Evolutionary conservation across 768 basidiomycete genomes (phyloP).

Genomic region (Leucosporidium yakuticum): DNA sequence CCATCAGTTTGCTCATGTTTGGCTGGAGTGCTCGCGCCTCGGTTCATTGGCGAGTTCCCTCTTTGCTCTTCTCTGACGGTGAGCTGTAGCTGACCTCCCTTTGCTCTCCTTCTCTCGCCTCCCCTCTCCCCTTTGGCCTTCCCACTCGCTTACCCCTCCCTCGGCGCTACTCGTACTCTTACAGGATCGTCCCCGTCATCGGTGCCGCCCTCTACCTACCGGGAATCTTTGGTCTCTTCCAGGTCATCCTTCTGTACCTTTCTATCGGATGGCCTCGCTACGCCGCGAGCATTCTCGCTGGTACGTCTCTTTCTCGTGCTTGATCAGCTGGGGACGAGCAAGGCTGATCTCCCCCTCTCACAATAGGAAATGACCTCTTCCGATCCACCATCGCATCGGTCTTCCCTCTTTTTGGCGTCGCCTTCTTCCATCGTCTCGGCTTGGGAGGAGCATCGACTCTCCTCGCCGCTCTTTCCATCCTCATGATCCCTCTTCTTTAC

Average conservation of each 20-base stretch:
- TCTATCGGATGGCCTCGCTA: too few species aligned
- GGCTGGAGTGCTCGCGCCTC: conserved; percentile 38
- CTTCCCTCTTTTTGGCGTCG: conserved; percentile 38
- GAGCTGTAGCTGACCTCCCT: too few species aligned
- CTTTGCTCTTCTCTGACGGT: too few species aligned
- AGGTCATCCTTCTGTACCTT: conserved; percentile 16
- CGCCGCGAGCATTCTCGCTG: too few species aligned
- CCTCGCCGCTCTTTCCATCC: conserved; percentile 40
- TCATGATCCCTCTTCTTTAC: conserved; percentile 42
- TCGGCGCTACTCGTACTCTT: too few species aligned
- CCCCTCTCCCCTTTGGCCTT: too few species aligned
- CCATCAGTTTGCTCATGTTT: conserved; percentile 39
- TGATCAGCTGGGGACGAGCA: too few species aligned
- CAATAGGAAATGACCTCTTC: conserved; percentile 44
- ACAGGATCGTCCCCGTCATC: conserved; percentile 26
- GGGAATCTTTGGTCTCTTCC: conserved; percentile 20
- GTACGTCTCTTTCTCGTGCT: too few species aligned
- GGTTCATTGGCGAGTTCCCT: conserved; percentile 41
- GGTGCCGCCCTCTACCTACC: conserved; percentile 26
- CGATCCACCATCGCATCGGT: conserved; percentile 39
- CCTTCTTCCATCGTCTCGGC: conserved; percentile 40
- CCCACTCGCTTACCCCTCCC: too few species aligned
- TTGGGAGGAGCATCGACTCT: conserved; percentile 42
- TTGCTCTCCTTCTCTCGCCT: too few species aligned
- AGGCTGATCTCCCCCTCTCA: too few species aligned